A percentile compares a stretch with the other conserved stretches of the same genome.
Evolutionary conservation across 768 basidiomycete species (phyloP).

Genomic region (Tulasnella sp.): DNA sequence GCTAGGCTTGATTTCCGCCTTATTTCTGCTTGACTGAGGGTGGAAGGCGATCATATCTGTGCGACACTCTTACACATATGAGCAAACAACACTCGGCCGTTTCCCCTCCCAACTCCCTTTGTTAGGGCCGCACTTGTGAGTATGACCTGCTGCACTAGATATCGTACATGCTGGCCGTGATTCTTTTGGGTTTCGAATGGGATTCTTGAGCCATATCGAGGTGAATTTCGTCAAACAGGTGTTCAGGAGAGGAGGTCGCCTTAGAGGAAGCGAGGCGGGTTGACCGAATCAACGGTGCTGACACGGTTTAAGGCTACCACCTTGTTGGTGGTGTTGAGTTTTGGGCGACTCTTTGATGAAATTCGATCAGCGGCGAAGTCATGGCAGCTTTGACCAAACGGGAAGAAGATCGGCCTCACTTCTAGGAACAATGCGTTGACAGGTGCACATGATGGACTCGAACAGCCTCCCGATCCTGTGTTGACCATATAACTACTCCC

Average conservation of each 20-base stretch:
- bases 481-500: too few species aligned
- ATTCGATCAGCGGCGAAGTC: too few species aligned
- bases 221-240: background rate
- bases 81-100: background rate
- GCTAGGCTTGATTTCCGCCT: too few species aligned
- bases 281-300: too few species aligned
- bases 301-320: too few species aligned
- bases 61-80: background rate
- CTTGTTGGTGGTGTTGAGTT: too few species aligned
- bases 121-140: background rate
- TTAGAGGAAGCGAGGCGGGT: background rate
- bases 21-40: background rate
- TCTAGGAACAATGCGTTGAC: too few species aligned
- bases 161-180: background rate
- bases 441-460: too few species aligned
- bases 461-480: too few species aligned
- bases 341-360: too few species aligned
- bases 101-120: background rate
- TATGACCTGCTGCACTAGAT: background rate
- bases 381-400: too few species aligned
- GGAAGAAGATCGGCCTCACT: too few species aligned
- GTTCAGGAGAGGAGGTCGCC: background rate
- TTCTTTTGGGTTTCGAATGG: background rate
- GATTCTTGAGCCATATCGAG: background rate
- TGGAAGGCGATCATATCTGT: background rate